These are phyloP conservation scores for Penicillium sclerotigenum DNA, from an alignment of 2,329 filamentous ascomycete species.

Conservation along the genomic window DNA sequence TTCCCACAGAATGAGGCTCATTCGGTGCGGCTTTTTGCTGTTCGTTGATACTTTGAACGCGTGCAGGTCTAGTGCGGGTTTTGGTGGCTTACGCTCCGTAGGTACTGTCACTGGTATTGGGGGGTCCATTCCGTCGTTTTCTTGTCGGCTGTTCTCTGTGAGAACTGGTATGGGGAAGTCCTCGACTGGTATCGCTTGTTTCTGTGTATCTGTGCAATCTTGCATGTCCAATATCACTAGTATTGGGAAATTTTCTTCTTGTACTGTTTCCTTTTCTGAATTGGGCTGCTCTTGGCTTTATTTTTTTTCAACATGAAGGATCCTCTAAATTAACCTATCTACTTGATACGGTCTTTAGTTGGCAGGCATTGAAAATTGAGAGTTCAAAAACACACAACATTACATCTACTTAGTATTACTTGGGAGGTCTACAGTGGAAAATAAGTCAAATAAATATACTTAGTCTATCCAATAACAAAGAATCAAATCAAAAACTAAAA, in stretches of 20 bases:
- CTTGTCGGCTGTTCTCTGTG: neutral
- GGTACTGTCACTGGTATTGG: neutral
- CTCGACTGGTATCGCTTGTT: conserved; percentile 1
- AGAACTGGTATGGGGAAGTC: conserved; percentile 7
- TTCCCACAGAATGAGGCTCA: neutral
- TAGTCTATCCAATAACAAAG: neutral
- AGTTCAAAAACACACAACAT: neutral
- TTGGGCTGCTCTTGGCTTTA: neutral
- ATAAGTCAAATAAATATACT: too few species aligned
- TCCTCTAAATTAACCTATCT: neutral
- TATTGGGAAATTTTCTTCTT: conserved; percentile 14
- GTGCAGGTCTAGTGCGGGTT: neutral
- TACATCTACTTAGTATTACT: neutral
- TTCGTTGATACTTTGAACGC: neutral
- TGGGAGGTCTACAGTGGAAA: neutral
- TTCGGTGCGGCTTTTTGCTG: neutral
- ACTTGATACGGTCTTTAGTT: neutral
- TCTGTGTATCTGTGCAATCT: conserved; percentile 6
- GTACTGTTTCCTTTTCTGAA: neutral
- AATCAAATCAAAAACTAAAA: neutral
- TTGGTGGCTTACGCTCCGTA: neutral
- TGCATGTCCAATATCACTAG: conserved; percentile 9
- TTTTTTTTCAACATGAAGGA: neutral
- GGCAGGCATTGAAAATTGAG: neutral
- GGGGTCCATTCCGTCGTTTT: neutral